Evolutionary conservation across 108 stramenopile genomes (phyloP), one percentile per base, ranked within the genome.

Genomic region (Nitzschia sp.): DNA sequence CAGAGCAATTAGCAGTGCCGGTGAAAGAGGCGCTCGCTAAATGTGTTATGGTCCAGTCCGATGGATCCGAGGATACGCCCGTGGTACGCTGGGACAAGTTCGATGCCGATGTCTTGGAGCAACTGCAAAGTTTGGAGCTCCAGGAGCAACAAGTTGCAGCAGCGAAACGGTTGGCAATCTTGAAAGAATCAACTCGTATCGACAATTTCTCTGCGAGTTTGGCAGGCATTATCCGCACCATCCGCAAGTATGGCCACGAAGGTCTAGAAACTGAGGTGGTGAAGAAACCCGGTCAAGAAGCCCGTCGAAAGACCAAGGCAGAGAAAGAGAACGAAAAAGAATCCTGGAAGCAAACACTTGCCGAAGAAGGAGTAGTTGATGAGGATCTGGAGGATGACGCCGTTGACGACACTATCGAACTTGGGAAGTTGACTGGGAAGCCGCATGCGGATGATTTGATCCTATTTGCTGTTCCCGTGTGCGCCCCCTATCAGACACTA

Each of bases 401-500:
- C 26, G 72, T 87, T 38, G 94, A 91, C 48, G 93, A 89, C 70
- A 82, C 84, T 15, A 71, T 68, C 2, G 96, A 96, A 68, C 66
- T 94, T 8, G 71, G 61, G 31, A 88, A 89, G 23, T 75, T 96
- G 48, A 93, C 96, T 9, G 93, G 94, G 15, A 92, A 88, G 62
- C 93, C 95, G 23, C 79, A 73, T 16, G 35, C 76, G 8, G 86
- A 94, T 22, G 97, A 98, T 77, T 47, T 88, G 29, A 60, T 98
- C 58, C 75, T 97, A 2, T 85, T 80, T 66, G 97, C 96, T 3
- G 71, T 97, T 0, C 96, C 97, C 1, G 96, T 98, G 15, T 96
- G 94, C 73, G 97, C 91, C 19, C 97, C 97, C 21, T 98, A 98
- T 70, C 72, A 83, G 19, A 84, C 91, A 17, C 69, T 98, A 30